These are phyloP conservation scores for Kluyveromyces marxianus DNA, from an alignment of 1,139 yeast species.

Conservation along the genomic window DNA sequence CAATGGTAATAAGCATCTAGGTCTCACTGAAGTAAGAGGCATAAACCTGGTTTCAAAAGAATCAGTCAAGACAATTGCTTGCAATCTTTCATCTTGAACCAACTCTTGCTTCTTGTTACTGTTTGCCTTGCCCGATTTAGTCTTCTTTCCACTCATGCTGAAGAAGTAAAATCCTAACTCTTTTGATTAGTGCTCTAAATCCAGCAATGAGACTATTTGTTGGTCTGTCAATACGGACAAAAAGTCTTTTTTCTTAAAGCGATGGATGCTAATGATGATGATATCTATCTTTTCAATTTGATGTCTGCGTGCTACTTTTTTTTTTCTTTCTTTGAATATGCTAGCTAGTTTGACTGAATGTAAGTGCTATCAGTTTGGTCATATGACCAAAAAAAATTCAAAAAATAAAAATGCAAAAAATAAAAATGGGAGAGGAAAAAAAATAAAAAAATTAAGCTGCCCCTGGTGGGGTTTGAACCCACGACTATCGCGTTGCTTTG, in stretches of 20 bases:
- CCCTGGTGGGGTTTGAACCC: conserved; percentile 48
- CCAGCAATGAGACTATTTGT: too few species aligned
- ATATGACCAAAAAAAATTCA: too few species aligned
- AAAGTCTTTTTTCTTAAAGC: too few species aligned
- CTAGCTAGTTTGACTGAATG: too few species aligned
- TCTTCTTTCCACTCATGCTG: conserved; percentile 13
- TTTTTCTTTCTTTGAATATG: too few species aligned
- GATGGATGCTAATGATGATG: too few species aligned
- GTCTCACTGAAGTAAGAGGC: conserved; percentile 80
- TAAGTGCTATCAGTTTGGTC: too few species aligned
- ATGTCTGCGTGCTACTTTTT: too few species aligned
- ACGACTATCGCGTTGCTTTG: conserved; percentile 45
- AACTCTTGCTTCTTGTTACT: conserved; percentile 47
- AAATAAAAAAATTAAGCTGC: conserved; percentile 22
- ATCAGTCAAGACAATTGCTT: conserved; percentile 91
- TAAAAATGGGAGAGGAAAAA: not conserved
- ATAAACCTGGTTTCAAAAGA: conserved; percentile 85
- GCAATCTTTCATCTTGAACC: conserved; percentile 67
- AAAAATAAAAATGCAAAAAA: not conserved
- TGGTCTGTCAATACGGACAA: too few species aligned
- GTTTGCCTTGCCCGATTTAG: conserved; percentile 7
- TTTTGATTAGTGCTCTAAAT: not conserved
- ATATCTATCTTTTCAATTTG: too few species aligned
- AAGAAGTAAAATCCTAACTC: not conserved
- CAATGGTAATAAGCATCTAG: conserved; percentile 83